These are phyloP conservation scores for Chaetomium tenue DNA, from an alignment of 495 filamentous ascomycete genomes.

Conservation along the genomic window DNA sequence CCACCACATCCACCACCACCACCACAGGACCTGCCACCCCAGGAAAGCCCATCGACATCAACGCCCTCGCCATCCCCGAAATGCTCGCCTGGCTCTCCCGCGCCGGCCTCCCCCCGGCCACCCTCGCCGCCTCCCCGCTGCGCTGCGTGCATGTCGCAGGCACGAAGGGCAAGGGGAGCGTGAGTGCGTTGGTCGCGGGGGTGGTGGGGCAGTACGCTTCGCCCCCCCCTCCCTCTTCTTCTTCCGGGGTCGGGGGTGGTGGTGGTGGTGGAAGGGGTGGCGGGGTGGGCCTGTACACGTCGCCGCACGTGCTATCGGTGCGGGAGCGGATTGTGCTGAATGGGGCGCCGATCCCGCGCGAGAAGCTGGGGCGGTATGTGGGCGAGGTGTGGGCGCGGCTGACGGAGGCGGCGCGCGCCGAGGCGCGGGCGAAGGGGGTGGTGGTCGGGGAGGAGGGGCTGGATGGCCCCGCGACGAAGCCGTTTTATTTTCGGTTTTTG, in stretches of 20 bases:
- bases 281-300: conserved; percentile 63
- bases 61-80: conserved; percentile 76
- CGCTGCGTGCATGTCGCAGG: conserved; percentile 59
- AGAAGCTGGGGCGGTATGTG: conserved; percentile 59
- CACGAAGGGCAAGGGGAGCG: conserved; percentile 62
- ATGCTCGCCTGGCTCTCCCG: conserved; percentile 76
- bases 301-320: conserved; percentile 60
- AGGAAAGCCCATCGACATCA: conserved; percentile 58
- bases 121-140: conserved; percentile 34
- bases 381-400: conserved; percentile 65
- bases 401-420: conserved; percentile 38
- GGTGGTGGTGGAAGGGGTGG: conserved; percentile 23
- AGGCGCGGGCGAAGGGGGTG: conserved; percentile 10
- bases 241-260: too few species aligned
- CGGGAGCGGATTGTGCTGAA: conserved; percentile 66
- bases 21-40: too few species aligned
- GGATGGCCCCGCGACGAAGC: conserved; percentile 43
- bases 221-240: too few species aligned
- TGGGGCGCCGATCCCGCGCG: conserved; percentile 48
- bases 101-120: conserved; percentile 60
- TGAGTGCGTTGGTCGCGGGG: conserved; percentile 47
- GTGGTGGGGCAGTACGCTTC: conserved; percentile 41
- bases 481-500: conserved; percentile 59
- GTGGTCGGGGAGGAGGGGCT: conserved; percentile 21
- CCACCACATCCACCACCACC: neutral